Evolutionary conservation across 1,139 yeast species (phyloP).

Genomic region (Protomyces macrosporus): DNA sequence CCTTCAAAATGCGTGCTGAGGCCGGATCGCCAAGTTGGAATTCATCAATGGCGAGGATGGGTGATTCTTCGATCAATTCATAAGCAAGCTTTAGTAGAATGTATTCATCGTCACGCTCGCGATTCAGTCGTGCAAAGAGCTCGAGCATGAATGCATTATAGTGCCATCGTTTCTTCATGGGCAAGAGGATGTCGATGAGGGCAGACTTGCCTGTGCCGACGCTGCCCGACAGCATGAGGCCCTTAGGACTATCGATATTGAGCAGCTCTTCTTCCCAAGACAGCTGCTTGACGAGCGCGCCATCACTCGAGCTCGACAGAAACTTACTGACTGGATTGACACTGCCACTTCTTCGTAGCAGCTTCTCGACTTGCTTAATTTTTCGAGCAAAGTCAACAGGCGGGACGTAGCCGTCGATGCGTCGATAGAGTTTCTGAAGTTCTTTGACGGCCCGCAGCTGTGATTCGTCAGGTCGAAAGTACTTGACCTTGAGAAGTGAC

Average conservation of each 20-base stretch:
- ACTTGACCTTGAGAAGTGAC: conserved; percentile 49
- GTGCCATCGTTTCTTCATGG: conserved; percentile 65
- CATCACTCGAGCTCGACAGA: conserved; percentile 25
- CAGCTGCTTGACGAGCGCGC: conserved; percentile 5
- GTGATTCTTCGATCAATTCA: conserved; percentile 54
- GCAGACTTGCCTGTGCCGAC: conserved; percentile 98
- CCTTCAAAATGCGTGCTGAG: conserved; percentile 88
- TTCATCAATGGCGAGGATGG: conserved; percentile 67
- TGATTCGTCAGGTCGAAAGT: conserved; percentile 50
- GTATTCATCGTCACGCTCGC: conserved; percentile 48
- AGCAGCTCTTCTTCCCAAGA: conserved; percentile 54
- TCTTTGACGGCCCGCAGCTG: conserved; percentile 62
- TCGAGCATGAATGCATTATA: conserved; percentile 64
- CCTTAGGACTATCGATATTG: conserved; percentile 57
- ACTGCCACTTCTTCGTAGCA: conserved; percentile 25
- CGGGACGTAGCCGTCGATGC: conserved; percentile 58
- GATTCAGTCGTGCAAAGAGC: conserved; percentile 62
- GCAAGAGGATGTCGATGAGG: conserved; percentile 89
- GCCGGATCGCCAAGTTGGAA: conserved; percentile 91
- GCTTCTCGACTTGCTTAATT: conserved; percentile 44
- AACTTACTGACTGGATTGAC: conserved; percentile 32
- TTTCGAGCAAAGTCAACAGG: conserved; percentile 49
- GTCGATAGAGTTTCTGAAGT: conserved; percentile 55
- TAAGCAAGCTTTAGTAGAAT: conserved; percentile 63
- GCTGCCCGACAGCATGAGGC: conserved; percentile 89